phyloP scores from a whole-genome alignment of 2,329 filamentous ascomycete species.

The Domatiomyces catenatus region DNA sequence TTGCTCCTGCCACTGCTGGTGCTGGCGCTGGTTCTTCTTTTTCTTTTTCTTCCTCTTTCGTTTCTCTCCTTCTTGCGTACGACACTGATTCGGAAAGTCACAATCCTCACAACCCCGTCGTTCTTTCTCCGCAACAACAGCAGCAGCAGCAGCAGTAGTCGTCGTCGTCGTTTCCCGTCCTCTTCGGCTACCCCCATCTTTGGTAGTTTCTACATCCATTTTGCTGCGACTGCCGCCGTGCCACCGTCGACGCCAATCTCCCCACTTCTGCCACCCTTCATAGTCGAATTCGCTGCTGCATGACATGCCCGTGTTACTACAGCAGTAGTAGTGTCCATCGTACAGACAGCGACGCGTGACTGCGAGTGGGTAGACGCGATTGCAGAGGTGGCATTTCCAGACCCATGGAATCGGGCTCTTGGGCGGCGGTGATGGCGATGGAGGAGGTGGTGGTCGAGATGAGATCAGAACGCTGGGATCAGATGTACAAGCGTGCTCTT shows the following conservation, averaged over 20 bases:
- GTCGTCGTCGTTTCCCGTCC: not conserved
- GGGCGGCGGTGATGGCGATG: slow-evolving; percentile 1
- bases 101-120: slow-evolving; percentile 10
- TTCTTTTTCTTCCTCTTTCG: not conserved
- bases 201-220: not conserved
- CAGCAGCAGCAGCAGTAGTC: too few relatives aligned
- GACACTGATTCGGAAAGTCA: slow-evolving; percentile 16
- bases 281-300: slow-evolving; percentile 41
- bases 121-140: not conserved
- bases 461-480: not conserved
- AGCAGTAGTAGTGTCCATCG: slow-evolving; percentile 40
- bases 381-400: slow-evolving; percentile 40
- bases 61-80: slow-evolving; percentile 4
- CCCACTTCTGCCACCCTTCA: slow-evolving; percentile 34
- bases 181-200: not conserved
- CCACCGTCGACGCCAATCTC: slow-evolving; percentile 25
- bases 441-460: too few relatives aligned
- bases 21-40: not conserved
- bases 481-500: not conserved
- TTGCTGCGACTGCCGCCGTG: not conserved
- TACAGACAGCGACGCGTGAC: slow-evolving; percentile 38
- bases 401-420: slow-evolving; percentile 25
- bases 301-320: slow-evolving; percentile 17
- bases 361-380: slow-evolving; percentile 31
- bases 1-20: not conserved